Conservation (phyloP, 1,139 yeast species). For the Blastobotrys aristatus region DNA sequence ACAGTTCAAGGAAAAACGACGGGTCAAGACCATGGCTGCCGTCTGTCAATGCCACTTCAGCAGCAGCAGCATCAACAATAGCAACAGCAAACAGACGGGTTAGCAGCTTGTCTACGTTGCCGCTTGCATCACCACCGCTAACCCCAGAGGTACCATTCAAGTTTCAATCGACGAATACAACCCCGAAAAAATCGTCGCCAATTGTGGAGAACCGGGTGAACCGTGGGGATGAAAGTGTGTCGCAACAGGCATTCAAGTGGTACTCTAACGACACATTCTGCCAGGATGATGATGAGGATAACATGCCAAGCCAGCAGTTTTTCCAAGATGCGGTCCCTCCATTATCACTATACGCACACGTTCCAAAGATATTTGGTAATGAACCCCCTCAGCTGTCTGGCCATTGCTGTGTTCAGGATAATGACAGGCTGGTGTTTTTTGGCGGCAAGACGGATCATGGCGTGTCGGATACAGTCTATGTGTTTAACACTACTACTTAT, state of each 20-base stretch:
- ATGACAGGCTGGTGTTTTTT: constrained; percentile 20
- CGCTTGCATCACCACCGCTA: constrained; percentile 10
- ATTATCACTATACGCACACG: constrained; percentile 22
- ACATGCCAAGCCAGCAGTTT: neutral
- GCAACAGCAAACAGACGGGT: neutral
- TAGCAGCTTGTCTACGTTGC: neutral
- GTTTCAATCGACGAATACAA: neutral
- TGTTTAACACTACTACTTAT: constrained; percentile 23
- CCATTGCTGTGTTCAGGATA: constrained; percentile 20
- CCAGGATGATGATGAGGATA: neutral
- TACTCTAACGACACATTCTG: neutral
- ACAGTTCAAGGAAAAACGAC: constrained; percentile 16
- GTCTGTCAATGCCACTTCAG: constrained; percentile 6
- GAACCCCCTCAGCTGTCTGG: constrained; percentile 27
- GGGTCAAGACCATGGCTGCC: constrained; percentile 17
- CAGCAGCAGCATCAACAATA: no score
- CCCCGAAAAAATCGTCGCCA: neutral
- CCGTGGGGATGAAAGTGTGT: neutral
- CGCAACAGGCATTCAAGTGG: constrained; percentile 6
- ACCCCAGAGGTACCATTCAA: constrained; percentile 10
- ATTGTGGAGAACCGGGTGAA: neutral
- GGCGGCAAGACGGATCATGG: constrained; percentile 25
- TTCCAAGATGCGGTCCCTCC: constrained; percentile 20
- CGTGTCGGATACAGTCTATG: constrained; percentile 19
- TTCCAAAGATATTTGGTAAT: constrained; percentile 24